phyloP scores from a whole-genome alignment of 1,139 yeast species.

The Pichia sp. region DNA sequence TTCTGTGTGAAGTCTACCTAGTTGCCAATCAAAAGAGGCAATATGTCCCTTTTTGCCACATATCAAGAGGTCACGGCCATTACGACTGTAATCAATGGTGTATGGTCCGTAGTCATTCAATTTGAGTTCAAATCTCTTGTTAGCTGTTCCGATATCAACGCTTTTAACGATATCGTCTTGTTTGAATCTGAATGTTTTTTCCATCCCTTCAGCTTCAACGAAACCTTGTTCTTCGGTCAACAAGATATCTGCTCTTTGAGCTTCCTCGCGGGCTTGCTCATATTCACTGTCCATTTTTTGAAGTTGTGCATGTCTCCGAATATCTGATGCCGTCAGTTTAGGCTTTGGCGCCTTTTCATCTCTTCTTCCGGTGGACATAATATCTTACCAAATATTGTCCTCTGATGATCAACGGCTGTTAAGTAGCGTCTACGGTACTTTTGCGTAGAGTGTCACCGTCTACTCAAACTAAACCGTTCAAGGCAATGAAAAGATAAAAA shows the following conservation, averaged over 20 bases:
- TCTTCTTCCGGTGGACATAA: too few relatives aligned
- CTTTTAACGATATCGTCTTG: conserved; percentile 72
- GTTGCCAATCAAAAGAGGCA: conserved; percentile 94
- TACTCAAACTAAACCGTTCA: too few relatives aligned
- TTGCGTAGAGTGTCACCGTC: too few relatives aligned
- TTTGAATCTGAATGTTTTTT: conserved; percentile 75
- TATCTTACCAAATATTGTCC: too few relatives aligned
- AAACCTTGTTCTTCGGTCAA: conserved; percentile 80
- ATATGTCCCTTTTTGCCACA: conserved; percentile 94
- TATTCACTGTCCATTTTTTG: conserved; percentile 66
- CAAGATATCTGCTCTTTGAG: conserved; percentile 80
- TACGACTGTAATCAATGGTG: conserved; percentile 68
- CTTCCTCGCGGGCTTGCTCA: conserved; percentile 69
- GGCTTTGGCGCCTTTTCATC: background rate
- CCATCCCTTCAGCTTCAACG: conserved; percentile 91
- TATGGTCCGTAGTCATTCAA: conserved; percentile 86
- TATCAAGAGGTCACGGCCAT: conserved; percentile 77
- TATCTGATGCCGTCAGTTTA: too few relatives aligned
- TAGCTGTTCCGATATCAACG: conserved; percentile 74
- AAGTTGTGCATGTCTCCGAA: conserved; percentile 32
- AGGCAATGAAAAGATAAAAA: too few relatives aligned
- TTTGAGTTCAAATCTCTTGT: conserved; percentile 67
- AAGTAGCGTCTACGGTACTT: too few relatives aligned
- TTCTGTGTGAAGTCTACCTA: conserved; percentile 76
- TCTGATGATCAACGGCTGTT: too few relatives aligned